These are phyloP conservation scores for Picochlorum costavermella DNA, from an alignment of 139 green algal genomes.

Conservation along the genomic window DNA sequence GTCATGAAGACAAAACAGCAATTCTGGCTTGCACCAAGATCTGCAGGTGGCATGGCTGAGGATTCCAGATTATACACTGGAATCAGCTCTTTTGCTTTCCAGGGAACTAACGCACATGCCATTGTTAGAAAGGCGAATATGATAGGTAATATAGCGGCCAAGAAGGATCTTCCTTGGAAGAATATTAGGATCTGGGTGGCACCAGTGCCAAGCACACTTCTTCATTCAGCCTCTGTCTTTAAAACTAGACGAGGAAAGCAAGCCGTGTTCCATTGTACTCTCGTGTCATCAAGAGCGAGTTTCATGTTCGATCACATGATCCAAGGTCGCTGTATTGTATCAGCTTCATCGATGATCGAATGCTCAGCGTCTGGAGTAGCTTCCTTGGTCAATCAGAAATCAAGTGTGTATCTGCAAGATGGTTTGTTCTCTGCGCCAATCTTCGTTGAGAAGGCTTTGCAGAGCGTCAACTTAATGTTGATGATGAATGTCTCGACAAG, in stretches of 20 bases:
- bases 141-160: neutral
- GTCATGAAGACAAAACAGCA: slow-evolving; percentile 8
- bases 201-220: slow-evolving; percentile 39
- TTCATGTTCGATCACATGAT: slow-evolving; percentile 70
- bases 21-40: slow-evolving; percentile 19
- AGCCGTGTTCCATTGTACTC: slow-evolving; percentile 21
- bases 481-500: neutral
- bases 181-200: slow-evolving; percentile 20
- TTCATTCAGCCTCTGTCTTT: neutral
- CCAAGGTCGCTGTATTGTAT: slow-evolving; percentile 38
- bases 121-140: slow-evolving; percentile 4
- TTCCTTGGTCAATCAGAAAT: slow-evolving; percentile 12
- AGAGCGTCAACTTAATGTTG: neutral
- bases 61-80: neutral
- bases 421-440: slow-evolving; percentile 25
- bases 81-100: slow-evolving; percentile 72
- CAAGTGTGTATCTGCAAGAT: neutral
- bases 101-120: slow-evolving; percentile 57
- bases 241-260: neutral
- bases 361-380: slow-evolving; percentile 24
- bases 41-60: neutral
- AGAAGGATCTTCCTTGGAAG: neutral
- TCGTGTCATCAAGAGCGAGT: slow-evolving; percentile 25
- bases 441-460: neutral
- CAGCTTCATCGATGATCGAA: slow-evolving; percentile 61